Conservation (phyloP, 306 rosid genomes). For the Trifolium pratense region DNA sequence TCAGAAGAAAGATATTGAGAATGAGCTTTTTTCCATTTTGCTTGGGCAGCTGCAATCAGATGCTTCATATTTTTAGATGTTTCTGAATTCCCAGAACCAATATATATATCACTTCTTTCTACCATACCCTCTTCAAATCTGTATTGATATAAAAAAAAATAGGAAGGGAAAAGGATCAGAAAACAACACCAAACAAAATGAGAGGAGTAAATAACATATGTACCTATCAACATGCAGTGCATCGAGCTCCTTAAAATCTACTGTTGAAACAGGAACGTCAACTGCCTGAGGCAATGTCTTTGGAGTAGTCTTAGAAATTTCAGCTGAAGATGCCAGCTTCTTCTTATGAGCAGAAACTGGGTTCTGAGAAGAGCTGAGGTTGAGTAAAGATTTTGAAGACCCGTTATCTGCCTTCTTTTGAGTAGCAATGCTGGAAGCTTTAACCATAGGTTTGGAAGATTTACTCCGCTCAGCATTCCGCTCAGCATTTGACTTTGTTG, state of each 20-base stretch:
- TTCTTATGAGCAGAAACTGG: conserved; percentile 57
- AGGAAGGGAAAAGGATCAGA: conserved; percentile 21
- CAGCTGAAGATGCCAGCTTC: conserved; percentile 60
- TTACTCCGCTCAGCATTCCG: conserved; percentile 61
- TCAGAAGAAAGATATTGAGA: conserved; percentile 61
- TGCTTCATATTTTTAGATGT: conserved; percentile 72
- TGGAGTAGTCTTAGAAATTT: conserved; percentile 61
- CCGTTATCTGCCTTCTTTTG: conserved; percentile 60
- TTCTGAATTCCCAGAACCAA: conserved; percentile 71
- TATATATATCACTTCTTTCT: conserved; percentile 49
- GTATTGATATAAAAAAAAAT: conserved; percentile 34
- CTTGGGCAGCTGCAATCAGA: conserved; percentile 98
- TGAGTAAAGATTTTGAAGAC: conserved; percentile 54
- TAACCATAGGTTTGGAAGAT: conserved; percentile 54
- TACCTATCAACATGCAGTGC: conserved; percentile 72
- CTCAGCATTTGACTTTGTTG: conserved; percentile 56
- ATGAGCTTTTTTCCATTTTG: conserved; percentile 79
- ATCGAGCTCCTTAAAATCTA: conserved; percentile 56
- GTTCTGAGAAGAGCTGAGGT: conserved; percentile 57
- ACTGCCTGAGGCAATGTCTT: conserved; percentile 48
- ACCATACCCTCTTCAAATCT: conserved; percentile 63
- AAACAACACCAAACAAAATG: conserved; percentile 23
- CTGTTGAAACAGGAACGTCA: conserved; percentile 55
- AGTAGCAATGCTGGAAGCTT: conserved; percentile 52
- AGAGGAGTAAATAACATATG: conserved; percentile 26